Conservation (phyloP, 108 stramenopile species). For the Cyclotella baltica region DNA sequence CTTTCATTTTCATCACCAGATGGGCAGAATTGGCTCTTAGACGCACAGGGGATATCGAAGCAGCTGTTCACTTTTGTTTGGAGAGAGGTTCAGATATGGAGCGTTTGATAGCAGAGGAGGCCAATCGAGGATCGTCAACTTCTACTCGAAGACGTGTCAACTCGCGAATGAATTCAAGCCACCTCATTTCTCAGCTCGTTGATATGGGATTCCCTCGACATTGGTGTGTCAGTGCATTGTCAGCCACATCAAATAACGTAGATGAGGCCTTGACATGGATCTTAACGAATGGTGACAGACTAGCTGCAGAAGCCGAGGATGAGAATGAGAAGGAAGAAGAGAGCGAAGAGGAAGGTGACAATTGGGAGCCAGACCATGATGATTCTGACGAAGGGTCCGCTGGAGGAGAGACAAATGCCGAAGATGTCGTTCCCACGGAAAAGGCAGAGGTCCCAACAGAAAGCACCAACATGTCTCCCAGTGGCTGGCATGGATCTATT, state of each 20-base stretch:
- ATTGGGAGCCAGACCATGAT: constrained; percentile 64
- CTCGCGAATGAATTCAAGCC: constrained; percentile 53
- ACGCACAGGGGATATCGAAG: constrained; percentile 91
- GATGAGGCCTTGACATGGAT: constrained; percentile 98
- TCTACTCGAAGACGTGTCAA: constrained; percentile 54
- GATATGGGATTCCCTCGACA: constrained; percentile 97
- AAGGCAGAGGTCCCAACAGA: not conserved
- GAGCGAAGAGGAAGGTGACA: constrained; percentile 54
- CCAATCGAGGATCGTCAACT: constrained; percentile 58
- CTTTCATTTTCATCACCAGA: not conserved
- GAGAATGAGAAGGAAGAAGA: constrained; percentile 73
- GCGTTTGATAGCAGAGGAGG: constrained; percentile 83
- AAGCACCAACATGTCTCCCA: not conserved
- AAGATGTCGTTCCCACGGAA: constrained; percentile 8
- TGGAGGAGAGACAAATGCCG: constrained; percentile 29
- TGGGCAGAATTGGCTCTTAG: constrained; percentile 91
- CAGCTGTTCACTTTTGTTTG: constrained; percentile 95
- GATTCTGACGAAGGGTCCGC: constrained; percentile 56
- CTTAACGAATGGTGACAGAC: constrained; percentile 89
- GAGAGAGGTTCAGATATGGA: constrained; percentile 95
- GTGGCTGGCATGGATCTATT: constrained; percentile 70
- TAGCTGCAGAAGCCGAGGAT: constrained; percentile 79
- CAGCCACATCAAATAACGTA: constrained; percentile 91
- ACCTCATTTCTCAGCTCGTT: constrained; percentile 85
- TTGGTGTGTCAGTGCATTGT: constrained; percentile 93